Evolutionary conservation across 2,329 filamentous ascomycete species (phyloP), one percentile per base, ranked within the genome.

Genomic region (Colletotrichum sp.): DNA sequence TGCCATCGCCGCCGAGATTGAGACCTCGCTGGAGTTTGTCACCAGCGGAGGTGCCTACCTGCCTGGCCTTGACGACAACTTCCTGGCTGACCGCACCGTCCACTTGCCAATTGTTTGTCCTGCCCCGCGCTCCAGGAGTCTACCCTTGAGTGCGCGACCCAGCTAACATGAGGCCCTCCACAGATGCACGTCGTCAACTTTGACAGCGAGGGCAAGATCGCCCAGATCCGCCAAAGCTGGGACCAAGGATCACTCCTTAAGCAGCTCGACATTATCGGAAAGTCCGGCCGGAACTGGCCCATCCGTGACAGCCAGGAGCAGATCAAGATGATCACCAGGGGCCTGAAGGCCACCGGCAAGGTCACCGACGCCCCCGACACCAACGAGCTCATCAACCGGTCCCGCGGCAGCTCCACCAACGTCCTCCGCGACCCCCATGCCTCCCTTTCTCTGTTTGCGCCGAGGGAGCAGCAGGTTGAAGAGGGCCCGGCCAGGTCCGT

Each of bases 211-310:
- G 91, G 92, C 83, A 96, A 95, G 87, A 98, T 99, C 82, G 85
- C 90, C 75, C 95, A 97, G 84, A 94, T 98, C 78, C 94, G 96
- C 80, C 92, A 96, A 79, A 95, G 94, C 84, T 99, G 97, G 97
- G 97, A 99, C 84, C 97, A 99, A 85, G 96, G 93, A 77, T 94
- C 95, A 70, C 91, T 99, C 55, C 91, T 99, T 79, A 98, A 97
- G 87, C 94, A 98, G 84, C 91, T 98, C 78, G 96, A 98, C 77
- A 93, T 98, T 72, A 98, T 99, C 84, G 96, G 97, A 81, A 94
- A 93, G 82, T 93, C 94, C 70, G 95, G 95, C 72, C 94, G 94
- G 84, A 98, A 97, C 86, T 99, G 97, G 97, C 97, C 97, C 71
- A 98, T 99, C 82, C 92, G 93, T 79, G 96, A 98, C 83, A 94